Base-by-base conservation (phyloP, 108 stramenopile species). In the Fragilaria radians region DNA sequence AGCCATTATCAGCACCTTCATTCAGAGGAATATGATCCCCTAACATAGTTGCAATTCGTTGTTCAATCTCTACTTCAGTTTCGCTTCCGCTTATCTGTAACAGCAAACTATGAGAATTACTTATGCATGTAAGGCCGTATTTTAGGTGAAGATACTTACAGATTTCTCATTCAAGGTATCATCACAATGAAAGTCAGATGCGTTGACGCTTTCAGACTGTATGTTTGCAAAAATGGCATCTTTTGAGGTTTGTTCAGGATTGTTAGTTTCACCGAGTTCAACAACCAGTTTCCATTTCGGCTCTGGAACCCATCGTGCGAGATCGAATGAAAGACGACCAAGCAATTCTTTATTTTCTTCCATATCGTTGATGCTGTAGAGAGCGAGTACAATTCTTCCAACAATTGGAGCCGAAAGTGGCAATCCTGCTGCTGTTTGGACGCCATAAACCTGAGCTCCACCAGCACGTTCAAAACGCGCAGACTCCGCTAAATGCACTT, bases 281-380 rank as follows among this genome's bases (percentile, higher is more conserved):
- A 83, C 75, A 14, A 73, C 72, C 17, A 89, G 63, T 29, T 78
- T 79, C 88, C 88, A 89, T 33, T 77, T 77, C 1, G 88, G 88
- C 31, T 77, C 78, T 1, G 84, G 84, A 49, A 58, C 56, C 32
- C 73, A 73, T 33, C 54, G 78, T 26, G 68, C 47, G 24, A 84
- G 61, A 28, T 68, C 74, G 2, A 62, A 57, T 11, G 65, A 59
- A 46, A 66, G 60, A 17, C 52, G 55, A 42, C 75, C 24, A 7
- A 74, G 68, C 24, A 81, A 49, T 5, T 7, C 19, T 2, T 46
- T 1, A 61, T 87, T 61, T 47, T 73, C 80, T 4, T 46, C 47
- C 30, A 85, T 42, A 48, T 68, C 59, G 3, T 59, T 32, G 17
- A 52, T 63, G 49, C 83, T 85, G 58, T 91, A 91, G 46, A 91